Evolutionary conservation across 2,329 filamentous ascomycete species (phyloP).

Genomic region (Arthrobotrys megalospora): DNA sequence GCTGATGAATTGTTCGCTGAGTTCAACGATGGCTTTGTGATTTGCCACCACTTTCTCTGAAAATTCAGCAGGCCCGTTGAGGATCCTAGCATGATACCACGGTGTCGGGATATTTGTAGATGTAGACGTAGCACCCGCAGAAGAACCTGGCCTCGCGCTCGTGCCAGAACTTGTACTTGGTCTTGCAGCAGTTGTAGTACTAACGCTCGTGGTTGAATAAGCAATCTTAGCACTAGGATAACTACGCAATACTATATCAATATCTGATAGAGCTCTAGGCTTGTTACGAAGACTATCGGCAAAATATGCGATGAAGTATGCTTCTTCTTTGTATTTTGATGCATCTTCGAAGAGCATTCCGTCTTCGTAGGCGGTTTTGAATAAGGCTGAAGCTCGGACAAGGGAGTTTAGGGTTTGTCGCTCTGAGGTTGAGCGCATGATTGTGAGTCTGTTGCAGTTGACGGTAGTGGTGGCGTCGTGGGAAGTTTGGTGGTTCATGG

Average conservation of each 20-base stretch:
- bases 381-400: slow-evolving; percentile 29
- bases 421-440: slow-evolving; percentile 20
- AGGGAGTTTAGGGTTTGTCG: slow-evolving; percentile 32
- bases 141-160: not conserved
- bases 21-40: slow-evolving; percentile 34
- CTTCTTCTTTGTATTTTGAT: slow-evolving; percentile 48
- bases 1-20: slow-evolving; percentile 44
- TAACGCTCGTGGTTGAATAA: not conserved
- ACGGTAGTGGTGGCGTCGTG: slow-evolving; percentile 11
- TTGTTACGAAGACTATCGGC: slow-evolving; percentile 38
- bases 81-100: slow-evolving; percentile 42
- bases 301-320: slow-evolving; percentile 46
- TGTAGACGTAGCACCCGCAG: not conserved
- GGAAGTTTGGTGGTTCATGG: not conserved
- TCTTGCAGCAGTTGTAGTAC: too few relatives aligned
- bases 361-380: slow-evolving; percentile 38
- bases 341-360: slow-evolving; percentile 46
- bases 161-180: not conserved
- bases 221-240: slow-evolving; percentile 38
- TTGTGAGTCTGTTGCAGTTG: not conserved
- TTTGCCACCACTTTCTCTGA: slow-evolving; percentile 35
- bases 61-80: slow-evolving; percentile 40
- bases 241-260: slow-evolving; percentile 35
- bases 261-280: slow-evolving; percentile 29
- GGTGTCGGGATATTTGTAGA: slow-evolving; percentile 1